Conservation (phyloP, 192 early-diverging fungal species). For the Phycomyces nitens region DNA sequence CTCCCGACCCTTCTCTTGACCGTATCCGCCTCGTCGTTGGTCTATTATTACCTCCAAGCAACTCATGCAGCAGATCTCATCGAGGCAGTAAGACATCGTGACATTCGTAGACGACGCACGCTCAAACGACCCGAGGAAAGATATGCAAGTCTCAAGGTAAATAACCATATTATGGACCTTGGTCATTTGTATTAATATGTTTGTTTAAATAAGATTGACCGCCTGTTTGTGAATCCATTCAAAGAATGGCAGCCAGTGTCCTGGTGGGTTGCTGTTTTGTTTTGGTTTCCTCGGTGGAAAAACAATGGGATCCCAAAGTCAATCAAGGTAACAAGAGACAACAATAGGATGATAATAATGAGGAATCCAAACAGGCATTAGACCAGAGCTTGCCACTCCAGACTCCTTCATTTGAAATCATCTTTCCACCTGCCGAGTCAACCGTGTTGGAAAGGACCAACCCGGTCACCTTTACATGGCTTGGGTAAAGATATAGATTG, state of each 20-base stretch:
- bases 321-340: neutral
- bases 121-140: conserved; percentile 28
- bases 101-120: conserved; percentile 14
- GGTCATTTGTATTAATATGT: neutral
- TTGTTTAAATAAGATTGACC: conserved; percentile 15
- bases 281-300: conserved; percentile 12
- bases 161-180: conserved; percentile 3
- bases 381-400: neutral
- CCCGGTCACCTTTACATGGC: conserved; percentile 32
- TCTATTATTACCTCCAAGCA: conserved; percentile 32
- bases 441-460: neutral
- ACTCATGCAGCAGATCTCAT: conserved; percentile 24
- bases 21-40: conserved; percentile 22
- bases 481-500: conserved; percentile 17
- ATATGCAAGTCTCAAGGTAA: conserved; percentile 29
- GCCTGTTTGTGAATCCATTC: conserved; percentile 60
- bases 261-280: conserved; percentile 19
- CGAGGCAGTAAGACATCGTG: conserved; percentile 21
- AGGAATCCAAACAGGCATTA: neutral
- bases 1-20: conserved; percentile 22
- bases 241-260: conserved; percentile 47
- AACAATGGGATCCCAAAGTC: neutral
- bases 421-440: neutral
- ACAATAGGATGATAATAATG: neutral
- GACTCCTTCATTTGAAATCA: neutral